Evolutionary conservation across 202 grass and related monocot species (phyloP).

Genomic region (Zoysia matrella): DNA sequence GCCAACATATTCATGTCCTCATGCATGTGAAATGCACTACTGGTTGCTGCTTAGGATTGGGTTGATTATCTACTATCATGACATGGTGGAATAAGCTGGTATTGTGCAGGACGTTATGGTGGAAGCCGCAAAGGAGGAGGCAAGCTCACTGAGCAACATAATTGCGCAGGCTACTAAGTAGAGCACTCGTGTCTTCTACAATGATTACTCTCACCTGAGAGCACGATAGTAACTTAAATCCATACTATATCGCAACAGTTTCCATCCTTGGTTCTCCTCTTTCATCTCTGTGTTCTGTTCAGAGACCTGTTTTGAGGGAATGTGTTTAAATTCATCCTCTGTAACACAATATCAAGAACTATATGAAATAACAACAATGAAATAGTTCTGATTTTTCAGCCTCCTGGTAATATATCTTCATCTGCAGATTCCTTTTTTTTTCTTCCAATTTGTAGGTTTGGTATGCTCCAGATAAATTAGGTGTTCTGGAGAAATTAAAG

Average conservation of each 20-base stretch:
- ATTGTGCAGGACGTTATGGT: constrained; percentile 69
- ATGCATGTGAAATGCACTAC: constrained; percentile 47
- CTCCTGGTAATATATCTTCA: background rate
- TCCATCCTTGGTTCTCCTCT: background rate
- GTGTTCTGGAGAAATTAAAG: background rate
- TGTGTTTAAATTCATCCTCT: background rate
- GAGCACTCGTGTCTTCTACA: constrained; percentile 49
- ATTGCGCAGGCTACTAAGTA: constrained; percentile 79
- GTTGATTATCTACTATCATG: constrained; percentile 42
- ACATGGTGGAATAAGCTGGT: constrained; percentile 38
- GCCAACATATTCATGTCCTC: constrained; percentile 35
- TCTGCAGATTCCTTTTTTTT: background rate
- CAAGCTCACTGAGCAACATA: constrained; percentile 71
- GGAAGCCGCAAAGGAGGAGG: constrained; percentile 70
- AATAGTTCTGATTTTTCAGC: background rate
- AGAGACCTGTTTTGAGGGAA: constrained; percentile 3
- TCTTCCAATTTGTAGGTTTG: background rate
- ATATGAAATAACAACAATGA: background rate
- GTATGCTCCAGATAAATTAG: background rate
- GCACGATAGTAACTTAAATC: constrained; percentile 38
- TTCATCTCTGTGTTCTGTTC: constrained; percentile 36
- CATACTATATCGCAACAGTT: constrained; percentile 14
- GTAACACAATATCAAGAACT: background rate
- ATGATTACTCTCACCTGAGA: constrained; percentile 39
- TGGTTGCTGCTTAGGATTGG: constrained; percentile 15